phyloP scores from a whole-genome alignment of 345 rosid species.

The Populus euphratica region DNA sequence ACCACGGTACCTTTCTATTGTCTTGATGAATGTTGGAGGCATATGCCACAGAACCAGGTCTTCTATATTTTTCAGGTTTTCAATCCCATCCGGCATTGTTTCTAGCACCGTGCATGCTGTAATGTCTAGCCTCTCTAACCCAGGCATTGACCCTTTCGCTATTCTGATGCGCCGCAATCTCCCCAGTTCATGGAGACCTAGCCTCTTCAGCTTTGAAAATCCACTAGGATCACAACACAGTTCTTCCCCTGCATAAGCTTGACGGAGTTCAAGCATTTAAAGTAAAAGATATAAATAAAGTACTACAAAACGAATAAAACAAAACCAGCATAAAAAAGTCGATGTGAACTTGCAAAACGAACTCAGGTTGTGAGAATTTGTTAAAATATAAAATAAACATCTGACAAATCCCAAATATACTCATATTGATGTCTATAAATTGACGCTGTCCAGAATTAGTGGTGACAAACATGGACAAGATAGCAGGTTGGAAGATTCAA shows the following conservation, averaged over 20 bases:
- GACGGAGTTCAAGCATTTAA: slow-evolving; percentile 1
- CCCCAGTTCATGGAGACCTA: neutral
- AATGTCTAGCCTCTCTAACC: neutral
- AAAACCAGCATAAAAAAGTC: too few relatives aligned
- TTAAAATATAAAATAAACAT: too few relatives aligned
- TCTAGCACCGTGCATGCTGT: neutral
- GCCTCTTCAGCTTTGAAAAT: neutral
- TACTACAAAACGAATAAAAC: too few relatives aligned
- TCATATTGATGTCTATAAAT: too few relatives aligned
- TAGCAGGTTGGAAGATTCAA: too few relatives aligned
- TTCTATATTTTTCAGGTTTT: neutral
- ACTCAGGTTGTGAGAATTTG: too few relatives aligned
- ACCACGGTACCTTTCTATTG: neutral
- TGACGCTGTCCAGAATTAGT: too few relatives aligned
- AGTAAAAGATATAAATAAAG: too few relatives aligned
- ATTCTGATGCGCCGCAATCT: neutral
- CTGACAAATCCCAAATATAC: too few relatives aligned
- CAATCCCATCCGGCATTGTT: neutral
- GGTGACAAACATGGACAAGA: too few relatives aligned
- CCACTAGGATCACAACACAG: neutral
- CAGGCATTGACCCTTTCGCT: slow-evolving; percentile 6
- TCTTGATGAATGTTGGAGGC: neutral
- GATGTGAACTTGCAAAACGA: too few relatives aligned
- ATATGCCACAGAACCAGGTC: neutral
- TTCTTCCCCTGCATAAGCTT: slow-evolving; percentile 10